Evolutionary conservation across 495 filamentous ascomycete genomes (phyloP), one percentile per base, ranked within the genome.

Genomic region (Penicillium dipodomyicola): DNA sequence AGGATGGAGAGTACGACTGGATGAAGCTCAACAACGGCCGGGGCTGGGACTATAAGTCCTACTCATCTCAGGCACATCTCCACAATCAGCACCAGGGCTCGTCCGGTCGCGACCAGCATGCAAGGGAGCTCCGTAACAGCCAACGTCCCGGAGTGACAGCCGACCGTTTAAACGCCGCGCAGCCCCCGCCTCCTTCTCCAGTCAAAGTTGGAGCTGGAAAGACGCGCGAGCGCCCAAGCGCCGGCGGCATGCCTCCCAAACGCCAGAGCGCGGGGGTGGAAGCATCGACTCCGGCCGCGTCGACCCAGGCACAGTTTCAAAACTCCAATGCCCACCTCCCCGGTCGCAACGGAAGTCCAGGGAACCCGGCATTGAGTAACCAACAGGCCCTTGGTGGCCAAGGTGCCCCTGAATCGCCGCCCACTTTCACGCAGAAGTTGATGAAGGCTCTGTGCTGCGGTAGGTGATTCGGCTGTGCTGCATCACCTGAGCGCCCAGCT

Each of bases 1-100:
- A 99, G 65, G 94, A 99, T 77, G 94, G 95, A 57, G 95, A 99
- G 68, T 99, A 97, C 70, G 94, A 99, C 73, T 99, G 94, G 94
- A 97, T 97, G 95, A 97, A 96, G 82, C 80, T 96, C 55, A 94
- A 91, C 80, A 95, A 96, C 70, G 92, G 92, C 58, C 88, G 92
- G 65, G 91, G 91, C 37, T 96, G 90, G 90, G 93, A 97, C 75
- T 89, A 88, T 64, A 96, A 96, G 78, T 85, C 87, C 58, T 90
- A 95, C 72, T 84, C 88, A 45, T 88, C 90, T 25, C 85, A 87
- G 55, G 80, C 83, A 32, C 81, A 88, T 62, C 79, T 92, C 58
- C 89, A 92, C 74, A 82, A 86, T 67, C 88, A 87, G 70, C 76
- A 84, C 55, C 90, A 85, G 46, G 88, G 88, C 68, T 82, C 89